Conservation (phyloP, 2,329 filamentous ascomycete species). For the Drechmeria coniospora region DNA sequence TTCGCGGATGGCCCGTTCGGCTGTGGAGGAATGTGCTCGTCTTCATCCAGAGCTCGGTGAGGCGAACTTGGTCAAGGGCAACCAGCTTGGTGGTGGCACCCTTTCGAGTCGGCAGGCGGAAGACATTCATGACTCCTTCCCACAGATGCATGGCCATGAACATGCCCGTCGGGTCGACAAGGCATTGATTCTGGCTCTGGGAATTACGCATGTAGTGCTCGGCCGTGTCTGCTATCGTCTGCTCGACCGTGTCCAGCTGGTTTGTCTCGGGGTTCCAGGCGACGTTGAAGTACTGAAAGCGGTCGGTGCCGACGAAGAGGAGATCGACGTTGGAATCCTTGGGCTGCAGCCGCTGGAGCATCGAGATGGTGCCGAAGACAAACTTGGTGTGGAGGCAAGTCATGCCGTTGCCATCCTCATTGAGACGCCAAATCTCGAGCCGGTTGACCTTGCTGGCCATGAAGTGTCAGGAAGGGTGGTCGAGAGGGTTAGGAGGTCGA, state of each 20-base stretch:
- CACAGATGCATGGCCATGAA: conserved; percentile 43
- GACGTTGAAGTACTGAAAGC: conserved; percentile 79
- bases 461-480: conserved; percentile 1
- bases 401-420: conserved; percentile 49
- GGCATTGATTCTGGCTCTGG: conserved; percentile 67
- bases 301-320: conserved; percentile 83
- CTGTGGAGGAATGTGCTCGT: conserved; percentile 40
- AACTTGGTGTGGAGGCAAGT: conserved; percentile 50
- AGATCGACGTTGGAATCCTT: conserved; percentile 62
- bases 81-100: conserved; percentile 27
- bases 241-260: conserved; percentile 34
- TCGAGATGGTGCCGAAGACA: conserved; percentile 74
- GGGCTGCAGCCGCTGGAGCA: conserved; percentile 68
- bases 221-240: conserved; percentile 34
- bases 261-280: conserved; percentile 54
- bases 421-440: conserved; percentile 65
- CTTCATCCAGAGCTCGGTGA: conserved; percentile 46
- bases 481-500: conserved; percentile 3
- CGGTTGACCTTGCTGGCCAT: conserved; percentile 60
- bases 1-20: conserved; percentile 40
- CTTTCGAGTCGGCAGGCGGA: conserved; percentile 33
- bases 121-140: conserved; percentile 43
- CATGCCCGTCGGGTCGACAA: conserved; percentile 64
- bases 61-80: conserved; percentile 37
- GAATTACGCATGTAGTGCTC: conserved; percentile 57